Base-by-base conservation (phyloP, 495 filamentous ascomycete species). In the Glutinoglossum americanum region DNA sequence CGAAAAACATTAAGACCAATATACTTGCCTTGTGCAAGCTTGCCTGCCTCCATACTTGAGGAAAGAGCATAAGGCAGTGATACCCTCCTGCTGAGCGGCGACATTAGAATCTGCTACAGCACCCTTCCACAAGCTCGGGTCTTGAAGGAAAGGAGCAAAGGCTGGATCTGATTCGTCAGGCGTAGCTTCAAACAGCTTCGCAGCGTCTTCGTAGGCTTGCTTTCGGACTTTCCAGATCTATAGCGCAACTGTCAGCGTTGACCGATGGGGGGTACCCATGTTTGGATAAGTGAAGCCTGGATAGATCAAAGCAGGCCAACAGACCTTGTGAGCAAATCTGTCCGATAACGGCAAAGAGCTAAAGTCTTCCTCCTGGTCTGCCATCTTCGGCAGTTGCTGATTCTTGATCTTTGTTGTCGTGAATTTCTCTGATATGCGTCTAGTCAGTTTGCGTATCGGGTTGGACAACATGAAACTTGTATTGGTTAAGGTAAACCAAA, bases 181-280 rank as follows among this genome's bases (percentile, higher is more conserved):
- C 9, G 89, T 87, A 58, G 77, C 75, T 66, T 89, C 83, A 64
- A 99, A 97, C 61, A 80, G 76, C 65, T 87, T 84, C 41, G 85
- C 80, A 47, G 87, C 90, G 60, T 90, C 87, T 72, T 97, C 92
- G 69, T 97, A 99, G 53, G 84, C 92, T 66, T 80, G 78, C 69
- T 99, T 99, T 61, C 92, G 78, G 45, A 92, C 92, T 76, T 99
- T 99, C 92, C 92, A 99, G 65, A 84, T 81, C 83, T 92, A 64
- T 37, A 54, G 55, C 30, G n/a, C 55, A 28, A 19, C 3, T 0
- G 53, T 21, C 23, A 30, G 27, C 56, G 23, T 35, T 26, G 15
- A 7, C 17, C 37, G 11, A 3, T 2, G 23, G 7, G 13, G 28
- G 1, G 49, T 32, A 3, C 26, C 11, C 11, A 56, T 39, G 27